These are phyloP conservation scores for Ophiostoma piceae DNA, from an alignment of 2,329 filamentous ascomycete species.

Conservation along the genomic window DNA sequence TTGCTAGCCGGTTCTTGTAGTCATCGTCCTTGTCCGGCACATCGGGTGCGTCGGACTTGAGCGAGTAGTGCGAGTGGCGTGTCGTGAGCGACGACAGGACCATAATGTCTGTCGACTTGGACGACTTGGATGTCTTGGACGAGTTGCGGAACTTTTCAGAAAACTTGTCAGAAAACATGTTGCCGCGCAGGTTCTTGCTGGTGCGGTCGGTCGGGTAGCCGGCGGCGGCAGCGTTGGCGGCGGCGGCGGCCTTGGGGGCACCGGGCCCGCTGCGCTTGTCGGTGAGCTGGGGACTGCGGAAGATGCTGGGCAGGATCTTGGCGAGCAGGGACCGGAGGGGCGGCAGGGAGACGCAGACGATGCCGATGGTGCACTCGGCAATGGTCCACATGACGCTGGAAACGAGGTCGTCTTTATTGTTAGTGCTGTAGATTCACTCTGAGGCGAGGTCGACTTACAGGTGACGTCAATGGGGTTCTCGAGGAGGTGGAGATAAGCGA, in stretches of 20 bases:
- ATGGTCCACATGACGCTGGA: conserved; percentile 33
- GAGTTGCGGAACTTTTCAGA: background rate
- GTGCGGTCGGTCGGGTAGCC: background rate
- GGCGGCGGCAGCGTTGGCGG: background rate
- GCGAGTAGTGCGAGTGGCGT: background rate
- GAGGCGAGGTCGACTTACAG: too few relatives aligned
- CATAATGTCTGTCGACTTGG: conserved; percentile 17
- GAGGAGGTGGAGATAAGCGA: conserved; percentile 30
- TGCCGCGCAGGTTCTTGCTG: background rate
- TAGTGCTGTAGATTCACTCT: background rate
- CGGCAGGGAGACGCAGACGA: conserved; percentile 36
- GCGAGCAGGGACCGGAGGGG: conserved; percentile 29
- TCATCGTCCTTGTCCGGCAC: background rate
- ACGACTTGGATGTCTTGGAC: background rate
- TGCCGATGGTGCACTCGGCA: conserved; percentile 34
- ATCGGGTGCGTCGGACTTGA: background rate
- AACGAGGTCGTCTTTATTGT: conserved; percentile 31
- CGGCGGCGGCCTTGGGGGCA: background rate
- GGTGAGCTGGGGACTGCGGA: conserved; percentile 8
- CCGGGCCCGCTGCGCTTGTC: conserved; percentile 8
- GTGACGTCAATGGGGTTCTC: conserved; percentile 30
- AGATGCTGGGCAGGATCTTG: conserved; percentile 23
- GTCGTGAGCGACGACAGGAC: conserved; percentile 20
- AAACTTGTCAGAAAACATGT: background rate
- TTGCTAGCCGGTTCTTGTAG: background rate